Evolutionary conservation across 2,329 filamentous ascomycete species (phyloP), one percentile per base, ranked within the genome.

Genomic region (Metarhizium anisopliae): DNA sequence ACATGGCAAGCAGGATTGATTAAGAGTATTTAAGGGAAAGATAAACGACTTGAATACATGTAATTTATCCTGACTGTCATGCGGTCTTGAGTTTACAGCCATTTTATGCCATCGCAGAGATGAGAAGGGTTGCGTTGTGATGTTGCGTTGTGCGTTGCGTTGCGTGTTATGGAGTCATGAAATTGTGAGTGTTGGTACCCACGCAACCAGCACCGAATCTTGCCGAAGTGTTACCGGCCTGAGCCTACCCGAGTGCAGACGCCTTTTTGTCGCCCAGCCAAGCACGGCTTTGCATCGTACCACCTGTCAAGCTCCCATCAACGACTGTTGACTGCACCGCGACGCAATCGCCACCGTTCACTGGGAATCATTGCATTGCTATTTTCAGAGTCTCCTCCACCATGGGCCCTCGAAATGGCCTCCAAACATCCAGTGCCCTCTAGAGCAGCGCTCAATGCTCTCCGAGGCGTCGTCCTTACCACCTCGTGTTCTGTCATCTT

Each of bases 401-500:
- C 14, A 67, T 70, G 64, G 63, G 62, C 63, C 54, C 58, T 61
- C 66, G 57, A 61, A 58, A 80, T 80, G 77, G 72, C 74, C 54
- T 66, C 74, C 55, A 70, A 72, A 52, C 69, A 75, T 56, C 76
- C 76, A 57, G 74, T 79, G 55, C 79, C 79, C 51, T 82, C 80
- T 42, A 78, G 78, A 68, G 77, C 77, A 57, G 78, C 77, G 57
- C 72, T 83, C 60, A 76, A 78, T 66, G 76, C 79, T 57, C 76
- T 83, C 40, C 78, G 79, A 58, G 76, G 79, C 59, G 73, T 82
- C 57, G 74, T 80, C 55, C 67, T 83, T 16, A 80, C 80, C 52
- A 82, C 80, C 2, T 81, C 80, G 8, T 83, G 79, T 63, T 82
- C 79, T 47, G 72, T 83, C 55, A 74, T 77, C 52, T 65, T 80